Evolutionary conservation across 768 basidiomycete genomes (phyloP), one percentile per base, ranked within the genome.

Genomic region (Rhizopogon roseolus): DNA sequence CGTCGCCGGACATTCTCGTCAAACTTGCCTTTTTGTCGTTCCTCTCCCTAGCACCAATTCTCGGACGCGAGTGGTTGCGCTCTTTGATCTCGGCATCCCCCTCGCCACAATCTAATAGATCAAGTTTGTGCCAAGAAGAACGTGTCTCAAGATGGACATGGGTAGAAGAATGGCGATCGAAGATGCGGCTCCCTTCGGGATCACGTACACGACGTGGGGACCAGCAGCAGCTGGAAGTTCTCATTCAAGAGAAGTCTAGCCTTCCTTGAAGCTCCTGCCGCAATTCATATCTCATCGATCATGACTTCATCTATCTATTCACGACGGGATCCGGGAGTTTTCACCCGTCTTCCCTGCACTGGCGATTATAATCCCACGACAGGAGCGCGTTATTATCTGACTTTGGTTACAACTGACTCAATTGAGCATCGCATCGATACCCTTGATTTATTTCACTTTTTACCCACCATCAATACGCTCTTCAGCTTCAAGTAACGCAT

Each of bases 21-120:
- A 96, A 96, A 68, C 84, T 98, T 56, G 79, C 86, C 22, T 80
- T 91, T 58, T 73, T 98, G 8, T 90, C 92, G 19, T 79, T 88
- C 63, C 70, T 98, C 56, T 93, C 92, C 41, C 79, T 96, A 10
- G 86, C 93, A 13, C 94, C 94, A 13, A 90, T 96, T 49, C 73
- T 96, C 5, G 87, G 85, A 19, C 81, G 88, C 27, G 82, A 86
- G 51, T 75, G 77, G 53, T 73, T 92, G 6, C 81, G 82, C 39
- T 68, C 75, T 19, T 73, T 90, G 67, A 76, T 90, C 43, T 68
- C 75, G 22, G 60, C 63, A 25, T 61, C 69, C 1, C 43, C 60
- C 44, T 57, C 65, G 2, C 45, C 55, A n/a, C 45, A 41, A 39
- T 61, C 64, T 25, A 62, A 60, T 51, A 49, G 54, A 41, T 44